These are phyloP conservation scores for Chalara sp. DNA, from an alignment of 2,329 filamentous ascomycete species.

Conservation along the genomic window DNA sequence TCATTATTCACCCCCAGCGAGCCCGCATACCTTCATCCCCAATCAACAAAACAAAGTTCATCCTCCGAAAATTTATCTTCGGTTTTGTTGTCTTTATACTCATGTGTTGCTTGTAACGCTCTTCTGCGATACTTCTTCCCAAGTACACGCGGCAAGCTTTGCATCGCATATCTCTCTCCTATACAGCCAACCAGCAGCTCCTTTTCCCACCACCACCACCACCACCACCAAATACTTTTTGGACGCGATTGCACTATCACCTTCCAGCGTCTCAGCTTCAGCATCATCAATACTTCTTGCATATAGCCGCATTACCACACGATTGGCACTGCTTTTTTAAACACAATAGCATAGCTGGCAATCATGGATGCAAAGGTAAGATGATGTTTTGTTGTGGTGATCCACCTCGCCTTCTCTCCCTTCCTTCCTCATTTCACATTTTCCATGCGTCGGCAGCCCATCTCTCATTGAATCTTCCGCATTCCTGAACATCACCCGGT, in stretches of 20 bases:
- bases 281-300: slow-evolving; percentile 10
- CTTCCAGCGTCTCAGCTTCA: too few species aligned
- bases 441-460: slow-evolving; percentile 1
- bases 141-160: too few species aligned
- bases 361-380: slow-evolving; percentile 37
- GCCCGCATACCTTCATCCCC: too few species aligned
- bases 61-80: too few species aligned
- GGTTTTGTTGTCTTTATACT: too few species aligned
- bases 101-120: too few species aligned
- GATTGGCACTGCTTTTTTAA: too few species aligned
- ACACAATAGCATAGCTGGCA: slow-evolving; percentile 12
- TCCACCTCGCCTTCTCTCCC: slow-evolving; percentile 5
- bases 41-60: too few species aligned
- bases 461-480: slow-evolving; percentile 1
- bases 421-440: neutral
- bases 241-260: slow-evolving; percentile 17
- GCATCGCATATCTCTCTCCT: too few species aligned
- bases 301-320: neutral
- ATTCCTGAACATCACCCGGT: slow-evolving; percentile 11
- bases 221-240: slow-evolving; percentile 10
- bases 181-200: slow-evolving; percentile 5
- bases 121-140: too few species aligned
- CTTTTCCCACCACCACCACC: slow-evolving; percentile 5
- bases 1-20: too few species aligned
- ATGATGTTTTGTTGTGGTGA: slow-evolving; percentile 5